Conservation (phyloP, 441 rosid species). For the Erysimum cheiri region DNA sequence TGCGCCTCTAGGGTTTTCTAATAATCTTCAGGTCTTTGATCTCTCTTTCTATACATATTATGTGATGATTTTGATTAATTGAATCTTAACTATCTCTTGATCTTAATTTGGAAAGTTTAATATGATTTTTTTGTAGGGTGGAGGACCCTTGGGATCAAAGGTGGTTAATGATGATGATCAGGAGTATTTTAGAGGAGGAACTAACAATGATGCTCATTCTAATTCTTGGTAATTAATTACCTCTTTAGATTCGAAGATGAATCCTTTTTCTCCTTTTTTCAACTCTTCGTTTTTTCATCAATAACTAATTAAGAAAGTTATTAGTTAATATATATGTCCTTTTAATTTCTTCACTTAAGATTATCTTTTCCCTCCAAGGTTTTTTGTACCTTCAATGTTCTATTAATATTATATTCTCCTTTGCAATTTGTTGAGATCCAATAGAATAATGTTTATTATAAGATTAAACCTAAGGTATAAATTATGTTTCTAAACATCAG, state of each 20-base stretch:
- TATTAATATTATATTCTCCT: not conserved
- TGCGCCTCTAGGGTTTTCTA: slow-evolving; percentile 55
- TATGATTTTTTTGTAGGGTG: slow-evolving; percentile 39
- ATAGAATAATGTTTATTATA: not conserved
- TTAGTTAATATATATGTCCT: not conserved
- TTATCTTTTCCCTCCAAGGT: not conserved
- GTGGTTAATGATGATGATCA: slow-evolving; percentile 41
- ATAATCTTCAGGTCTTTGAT: slow-evolving; percentile 49
- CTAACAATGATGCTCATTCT: slow-evolving; percentile 38
- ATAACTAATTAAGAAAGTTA: not conserved
- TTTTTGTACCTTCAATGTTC: not conserved
- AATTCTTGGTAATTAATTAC: slow-evolving; percentile 44
- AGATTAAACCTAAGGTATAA: slow-evolving; percentile 23
- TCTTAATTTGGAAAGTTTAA: slow-evolving; percentile 25
- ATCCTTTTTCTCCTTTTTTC: not conserved
- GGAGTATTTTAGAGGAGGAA: slow-evolving; percentile 34
- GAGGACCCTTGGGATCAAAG: slow-evolving; percentile 45
- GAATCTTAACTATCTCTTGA: not conserved
- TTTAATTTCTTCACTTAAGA: not conserved
- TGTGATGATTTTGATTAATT: slow-evolving; percentile 20
- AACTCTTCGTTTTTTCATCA: not conserved
- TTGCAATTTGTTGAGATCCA: slow-evolving; percentile 12
- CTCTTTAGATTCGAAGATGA: slow-evolving; percentile 17
- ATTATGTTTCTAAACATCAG: slow-evolving; percentile 1
- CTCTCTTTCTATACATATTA: slow-evolving; percentile 1